A percentile compares a stretch with the other conserved stretches of the same genome.
Evolutionary conservation across 768 basidiomycete species (phyloP).

Genomic region (Pisolithus tinctorius): DNA sequence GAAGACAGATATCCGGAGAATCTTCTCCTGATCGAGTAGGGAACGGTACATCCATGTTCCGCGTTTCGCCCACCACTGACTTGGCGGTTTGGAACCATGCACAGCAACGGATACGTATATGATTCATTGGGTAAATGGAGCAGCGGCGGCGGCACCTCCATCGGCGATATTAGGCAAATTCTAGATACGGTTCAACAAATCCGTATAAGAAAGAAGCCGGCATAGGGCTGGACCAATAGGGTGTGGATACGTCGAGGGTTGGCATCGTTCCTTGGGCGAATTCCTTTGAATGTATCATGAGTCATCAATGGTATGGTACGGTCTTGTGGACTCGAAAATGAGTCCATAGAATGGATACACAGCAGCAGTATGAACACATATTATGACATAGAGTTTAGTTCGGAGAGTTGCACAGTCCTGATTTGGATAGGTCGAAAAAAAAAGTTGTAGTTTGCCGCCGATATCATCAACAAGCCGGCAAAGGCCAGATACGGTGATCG

Average conservation of each 20-base stretch:
- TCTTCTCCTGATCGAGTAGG: too few relatives aligned
- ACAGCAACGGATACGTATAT: too few relatives aligned
- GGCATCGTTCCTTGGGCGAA: background rate
- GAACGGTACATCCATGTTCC: too few relatives aligned
- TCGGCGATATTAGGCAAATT: background rate
- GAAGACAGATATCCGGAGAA: too few relatives aligned
- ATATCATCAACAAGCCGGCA: too few relatives aligned
- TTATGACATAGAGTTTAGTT: background rate
- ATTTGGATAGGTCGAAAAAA: background rate
- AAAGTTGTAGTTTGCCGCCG: background rate
- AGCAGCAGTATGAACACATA: background rate
- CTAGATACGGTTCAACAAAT: too few relatives aligned
- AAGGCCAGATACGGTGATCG: too few relatives aligned
- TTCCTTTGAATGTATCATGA: background rate
- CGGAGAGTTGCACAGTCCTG: background rate
- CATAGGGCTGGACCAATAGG: background rate
- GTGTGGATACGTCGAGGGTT: background rate
- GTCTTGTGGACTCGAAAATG: background rate
- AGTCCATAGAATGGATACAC: background rate
- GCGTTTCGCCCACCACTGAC: too few relatives aligned
- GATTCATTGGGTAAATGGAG: too few relatives aligned
- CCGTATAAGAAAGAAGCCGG: too few relatives aligned
- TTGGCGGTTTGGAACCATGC: too few relatives aligned
- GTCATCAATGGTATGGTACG: background rate
- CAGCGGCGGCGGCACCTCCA: background rate